phyloP scores from a whole-genome alignment of 75 land plant genomes.

The Gnetum montanum region DNA sequence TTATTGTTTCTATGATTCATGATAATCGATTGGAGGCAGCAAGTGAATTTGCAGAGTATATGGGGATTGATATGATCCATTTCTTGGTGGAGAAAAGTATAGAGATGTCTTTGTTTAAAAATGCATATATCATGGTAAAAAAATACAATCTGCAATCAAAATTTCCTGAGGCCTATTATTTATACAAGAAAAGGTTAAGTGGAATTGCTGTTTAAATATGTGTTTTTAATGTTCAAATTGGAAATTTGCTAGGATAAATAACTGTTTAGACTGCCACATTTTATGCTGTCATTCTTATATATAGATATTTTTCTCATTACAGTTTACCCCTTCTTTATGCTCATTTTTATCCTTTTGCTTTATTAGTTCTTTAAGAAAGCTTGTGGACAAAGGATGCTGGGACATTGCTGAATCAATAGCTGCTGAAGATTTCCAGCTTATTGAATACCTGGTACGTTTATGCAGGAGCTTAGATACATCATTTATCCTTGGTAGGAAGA shows the following conservation, averaged over 20 bases:
- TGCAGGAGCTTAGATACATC: neutral
- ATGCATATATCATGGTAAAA: constrained; percentile 54
- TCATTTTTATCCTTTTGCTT: too few species aligned
- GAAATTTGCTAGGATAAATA: too few species aligned
- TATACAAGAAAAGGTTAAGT: constrained; percentile 72
- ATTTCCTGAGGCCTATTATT: constrained; percentile 53
- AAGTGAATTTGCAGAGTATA: constrained; percentile 52
- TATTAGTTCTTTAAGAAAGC: constrained; percentile 53
- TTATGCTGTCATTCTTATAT: too few species aligned
- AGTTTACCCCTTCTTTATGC: too few species aligned
- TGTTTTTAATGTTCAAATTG: too few species aligned
- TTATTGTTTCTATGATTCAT: constrained; percentile 41
- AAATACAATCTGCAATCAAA: constrained; percentile 44
- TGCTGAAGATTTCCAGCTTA: constrained; percentile 25
- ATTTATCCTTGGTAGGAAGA: too few species aligned
- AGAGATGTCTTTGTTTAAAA: constrained; percentile 41
- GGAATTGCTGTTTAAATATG: neutral
- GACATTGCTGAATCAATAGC: constrained; percentile 66
- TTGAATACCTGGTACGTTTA: constrained; percentile 52
- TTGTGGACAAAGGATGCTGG: constrained; percentile 75
- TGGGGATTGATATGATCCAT: constrained; percentile 51
- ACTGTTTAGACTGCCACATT: too few species aligned
- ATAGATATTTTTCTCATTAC: neutral
- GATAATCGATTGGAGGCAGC: constrained; percentile 50
- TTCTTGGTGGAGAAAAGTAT: constrained; percentile 47